These are phyloP conservation scores for Hypoxylon sp. DNA, from an alignment of 2,329 filamentous ascomycete species.

Conservation along the genomic window DNA sequence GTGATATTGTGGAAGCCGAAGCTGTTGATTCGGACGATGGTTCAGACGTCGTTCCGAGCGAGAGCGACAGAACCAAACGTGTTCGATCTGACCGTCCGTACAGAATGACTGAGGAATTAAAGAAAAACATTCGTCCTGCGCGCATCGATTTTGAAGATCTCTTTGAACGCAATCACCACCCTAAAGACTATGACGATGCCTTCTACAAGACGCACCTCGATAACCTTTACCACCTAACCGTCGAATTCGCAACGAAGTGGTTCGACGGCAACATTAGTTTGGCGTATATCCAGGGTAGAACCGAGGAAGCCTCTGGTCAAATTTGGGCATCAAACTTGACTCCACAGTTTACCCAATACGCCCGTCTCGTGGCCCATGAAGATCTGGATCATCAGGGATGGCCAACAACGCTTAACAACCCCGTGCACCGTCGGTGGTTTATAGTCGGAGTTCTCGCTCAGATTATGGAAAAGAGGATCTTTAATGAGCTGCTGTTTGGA, in stretches of 20 bases:
- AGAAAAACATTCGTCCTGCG: slow-evolving; percentile 41
- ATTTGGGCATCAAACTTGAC: slow-evolving; percentile 51
- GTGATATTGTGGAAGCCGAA: slow-evolving; percentile 19
- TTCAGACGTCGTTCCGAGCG: neutral
- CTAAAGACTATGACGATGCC: slow-evolving; percentile 45
- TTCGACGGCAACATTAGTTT: slow-evolving; percentile 43
- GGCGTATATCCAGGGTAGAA: slow-evolving; percentile 20
- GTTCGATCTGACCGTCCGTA: neutral
- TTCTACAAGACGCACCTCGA: slow-evolving; percentile 50
- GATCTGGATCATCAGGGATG: slow-evolving; percentile 56
- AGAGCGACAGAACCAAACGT: neutral
- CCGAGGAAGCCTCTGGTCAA: neutral
- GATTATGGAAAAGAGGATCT: slow-evolving; percentile 58
- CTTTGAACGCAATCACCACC: slow-evolving; percentile 38
- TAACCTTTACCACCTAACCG: slow-evolving; percentile 50
- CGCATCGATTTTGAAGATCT: slow-evolving; percentile 47
- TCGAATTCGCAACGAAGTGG: slow-evolving; percentile 26
- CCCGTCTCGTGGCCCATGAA: slow-evolving; percentile 54
- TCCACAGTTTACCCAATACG: slow-evolving; percentile 56
- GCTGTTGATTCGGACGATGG: slow-evolving; percentile 1
- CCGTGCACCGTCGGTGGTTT: slow-evolving; percentile 54
- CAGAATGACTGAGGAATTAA: slow-evolving; percentile 12
- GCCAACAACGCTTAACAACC: slow-evolving; percentile 54
- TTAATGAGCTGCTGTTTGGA: slow-evolving; percentile 60
- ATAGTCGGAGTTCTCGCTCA: slow-evolving; percentile 57